These are phyloP conservation scores for Claviceps monticola DNA, from an alignment of 2,329 filamentous ascomycete genomes.

Conservation along the genomic window DNA sequence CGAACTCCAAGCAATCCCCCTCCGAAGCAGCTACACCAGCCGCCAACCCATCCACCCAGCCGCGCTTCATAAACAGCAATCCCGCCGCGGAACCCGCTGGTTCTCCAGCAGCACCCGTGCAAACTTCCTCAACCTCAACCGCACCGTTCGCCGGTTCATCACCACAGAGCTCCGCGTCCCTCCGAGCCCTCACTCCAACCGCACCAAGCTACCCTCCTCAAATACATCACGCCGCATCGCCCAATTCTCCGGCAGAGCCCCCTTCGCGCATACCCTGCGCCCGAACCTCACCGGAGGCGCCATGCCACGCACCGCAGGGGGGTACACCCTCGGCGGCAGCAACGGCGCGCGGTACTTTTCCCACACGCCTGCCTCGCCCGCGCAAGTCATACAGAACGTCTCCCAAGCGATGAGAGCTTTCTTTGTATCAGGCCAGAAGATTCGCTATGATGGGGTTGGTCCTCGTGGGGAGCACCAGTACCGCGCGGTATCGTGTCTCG, in stretches of 20 bases:
- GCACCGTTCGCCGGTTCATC: conserved; percentile 36
- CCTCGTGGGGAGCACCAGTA: conserved; percentile 65
- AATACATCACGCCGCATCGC: conserved; percentile 36
- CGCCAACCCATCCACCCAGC: conserved; percentile 42
- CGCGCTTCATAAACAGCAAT: conserved; percentile 36
- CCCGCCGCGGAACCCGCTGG: conserved; percentile 26
- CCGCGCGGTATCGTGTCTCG: conserved; percentile 58
- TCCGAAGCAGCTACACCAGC: conserved; percentile 24
- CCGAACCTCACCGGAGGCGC: conserved; percentile 86
- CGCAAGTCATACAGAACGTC: conserved; percentile 91
- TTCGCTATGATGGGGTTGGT: conserved; percentile 69
- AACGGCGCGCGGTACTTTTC: conserved; percentile 72
- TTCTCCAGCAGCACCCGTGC: conserved; percentile 30
- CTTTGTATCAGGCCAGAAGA: conserved; percentile 78
- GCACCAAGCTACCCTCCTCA: conserved; percentile 34
- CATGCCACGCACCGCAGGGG: conserved; percentile 71
- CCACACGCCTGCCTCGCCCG: conserved; percentile 69
- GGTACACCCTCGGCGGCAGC: conserved; percentile 58
- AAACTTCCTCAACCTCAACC: conserved; percentile 21
- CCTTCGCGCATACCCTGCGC: conserved; percentile 77
- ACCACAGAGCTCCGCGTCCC: conserved; percentile 21
- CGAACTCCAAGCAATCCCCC: conserved; percentile 32
- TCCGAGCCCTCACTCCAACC: conserved; percentile 26
- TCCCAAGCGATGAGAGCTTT: conserved; percentile 86
- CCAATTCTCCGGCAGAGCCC: conserved; percentile 59